Conservation (phyloP, 2,329 filamentous ascomycete species). For the Eutypella sp. region DNA sequence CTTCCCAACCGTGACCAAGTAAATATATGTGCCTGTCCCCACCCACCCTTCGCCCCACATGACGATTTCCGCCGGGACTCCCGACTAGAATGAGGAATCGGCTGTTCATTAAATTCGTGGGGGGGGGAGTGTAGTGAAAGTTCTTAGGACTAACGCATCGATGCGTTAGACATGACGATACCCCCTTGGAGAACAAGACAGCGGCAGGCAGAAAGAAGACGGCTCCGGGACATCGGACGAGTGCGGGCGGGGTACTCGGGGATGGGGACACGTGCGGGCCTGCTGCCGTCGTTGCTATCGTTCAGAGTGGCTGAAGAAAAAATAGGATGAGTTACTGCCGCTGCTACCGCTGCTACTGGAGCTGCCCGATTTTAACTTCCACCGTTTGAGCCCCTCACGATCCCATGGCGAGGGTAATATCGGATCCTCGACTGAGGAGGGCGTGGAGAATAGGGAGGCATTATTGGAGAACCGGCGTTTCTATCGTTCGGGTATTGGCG, state of each 20-base stretch:
- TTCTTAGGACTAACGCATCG: not conserved
- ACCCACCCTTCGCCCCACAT: no score
- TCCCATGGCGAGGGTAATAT: not conserved
- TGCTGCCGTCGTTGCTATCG: not conserved
- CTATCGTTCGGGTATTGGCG: constrained; percentile 53
- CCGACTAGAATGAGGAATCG: no score
- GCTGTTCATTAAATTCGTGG: no score
- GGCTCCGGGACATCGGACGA: not conserved
- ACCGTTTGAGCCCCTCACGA: not conserved
- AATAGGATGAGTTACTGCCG: no score
- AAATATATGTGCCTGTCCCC: no score
- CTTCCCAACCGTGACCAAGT: no score
- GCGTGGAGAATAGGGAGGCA: constrained; percentile 12
- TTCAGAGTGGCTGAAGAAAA: not conserved
- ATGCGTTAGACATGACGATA: not conserved
- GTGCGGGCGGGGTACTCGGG: not conserved
- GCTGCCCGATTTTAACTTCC: constrained; percentile 12
- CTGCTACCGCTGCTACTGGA: no score
- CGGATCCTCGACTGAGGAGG: not conserved
- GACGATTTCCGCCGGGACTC: no score
- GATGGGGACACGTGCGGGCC: not conserved
- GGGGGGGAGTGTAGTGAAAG: not conserved
- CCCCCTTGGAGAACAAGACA: not conserved
- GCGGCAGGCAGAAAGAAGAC: not conserved
- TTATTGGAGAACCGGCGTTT: constrained; percentile 29